phyloP scores from a whole-genome alignment of 768 basidiomycete genomes.

The Cubamyces sp. region DNA sequence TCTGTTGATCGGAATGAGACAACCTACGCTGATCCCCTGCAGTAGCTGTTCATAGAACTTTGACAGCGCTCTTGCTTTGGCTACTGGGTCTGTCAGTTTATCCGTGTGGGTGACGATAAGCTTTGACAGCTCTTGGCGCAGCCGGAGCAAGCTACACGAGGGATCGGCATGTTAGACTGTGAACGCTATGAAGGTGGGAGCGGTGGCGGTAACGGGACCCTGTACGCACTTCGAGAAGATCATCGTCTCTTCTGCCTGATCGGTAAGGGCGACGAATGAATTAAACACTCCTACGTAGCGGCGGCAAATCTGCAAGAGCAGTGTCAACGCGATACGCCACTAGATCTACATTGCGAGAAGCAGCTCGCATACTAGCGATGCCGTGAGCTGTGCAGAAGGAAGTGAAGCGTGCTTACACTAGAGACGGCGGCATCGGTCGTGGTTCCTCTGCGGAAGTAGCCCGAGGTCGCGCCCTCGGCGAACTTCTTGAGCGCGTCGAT shows the following conservation, averaged over 20 bases:
- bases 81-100: conserved; percentile 61
- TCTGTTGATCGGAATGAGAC: neutral
- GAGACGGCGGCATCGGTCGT: conserved; percentile 74
- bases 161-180: neutral
- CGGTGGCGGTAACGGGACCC: neutral
- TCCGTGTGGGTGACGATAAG: conserved; percentile 75
- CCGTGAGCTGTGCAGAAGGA: neutral
- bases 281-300: conserved; percentile 84
- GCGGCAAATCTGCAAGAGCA: conserved; percentile 57
- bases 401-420: conserved; percentile 18
- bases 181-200: neutral
- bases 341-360: neutral
- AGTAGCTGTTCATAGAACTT: conserved; percentile 78
- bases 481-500: conserved; percentile 81
- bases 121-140: conserved; percentile 82
- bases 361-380: conserved; percentile 25
- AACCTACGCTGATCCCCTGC: conserved; percentile 73
- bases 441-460: conserved; percentile 61
- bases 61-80: conserved; percentile 69
- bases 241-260: conserved; percentile 92
- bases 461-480: conserved; percentile 67
- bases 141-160: conserved; percentile 67
- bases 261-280: conserved; percentile 78
- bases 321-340: neutral
- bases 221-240: conserved; percentile 87